Evolutionary conservation across 495 filamentous ascomycete genomes (phyloP).

Genomic region (Aspergillus coremiiformis): DNA sequence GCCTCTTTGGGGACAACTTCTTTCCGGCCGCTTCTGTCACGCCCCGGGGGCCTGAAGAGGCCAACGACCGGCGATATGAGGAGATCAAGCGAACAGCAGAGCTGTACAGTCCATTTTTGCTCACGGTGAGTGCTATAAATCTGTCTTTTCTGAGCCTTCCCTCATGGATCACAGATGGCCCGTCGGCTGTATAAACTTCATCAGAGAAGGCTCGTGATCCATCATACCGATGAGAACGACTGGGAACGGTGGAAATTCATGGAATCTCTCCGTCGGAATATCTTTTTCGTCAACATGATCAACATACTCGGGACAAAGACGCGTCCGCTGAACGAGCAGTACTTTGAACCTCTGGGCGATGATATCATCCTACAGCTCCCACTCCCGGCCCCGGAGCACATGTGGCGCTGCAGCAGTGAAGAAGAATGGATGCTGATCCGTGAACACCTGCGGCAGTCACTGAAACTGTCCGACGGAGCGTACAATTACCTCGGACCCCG

Average conservation of each 20-base stretch:
- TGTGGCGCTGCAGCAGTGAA: slow-evolving; percentile 14
- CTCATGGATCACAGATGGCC: slow-evolving; percentile 11
- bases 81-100: slow-evolving; percentile 3
- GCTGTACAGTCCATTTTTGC: slow-evolving; percentile 6
- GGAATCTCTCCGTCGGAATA: slow-evolving; percentile 16
- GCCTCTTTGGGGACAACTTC: slow-evolving; percentile 9
- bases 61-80: neutral
- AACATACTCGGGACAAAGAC: slow-evolving; percentile 9
- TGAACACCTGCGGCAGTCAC: slow-evolving; percentile 1
- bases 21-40: neutral
- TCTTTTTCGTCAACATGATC: slow-evolving; percentile 15
- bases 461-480: neutral
- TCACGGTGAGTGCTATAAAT: slow-evolving; percentile 4
- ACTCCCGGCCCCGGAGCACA: slow-evolving; percentile 12
- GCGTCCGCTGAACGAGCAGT: slow-evolving; percentile 3
- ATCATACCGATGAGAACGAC: slow-evolving; percentile 10
- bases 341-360: slow-evolving; percentile 13
- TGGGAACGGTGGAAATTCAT: slow-evolving; percentile 16
- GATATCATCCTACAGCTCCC: slow-evolving; percentile 7
- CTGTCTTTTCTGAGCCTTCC: too few relatives aligned
- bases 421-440: slow-evolving; percentile 11
- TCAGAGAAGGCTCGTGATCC: neutral
- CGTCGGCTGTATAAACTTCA: slow-evolving; percentile 8
- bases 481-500: neutral
- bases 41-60: neutral